Percentiles rank a stretch among this genome's conserved stretches.
These are phyloP conservation scores for Tylopilus sp. DNA, from an alignment of 1,284 basidiomycete species.

Conservation along the genomic window DNA sequence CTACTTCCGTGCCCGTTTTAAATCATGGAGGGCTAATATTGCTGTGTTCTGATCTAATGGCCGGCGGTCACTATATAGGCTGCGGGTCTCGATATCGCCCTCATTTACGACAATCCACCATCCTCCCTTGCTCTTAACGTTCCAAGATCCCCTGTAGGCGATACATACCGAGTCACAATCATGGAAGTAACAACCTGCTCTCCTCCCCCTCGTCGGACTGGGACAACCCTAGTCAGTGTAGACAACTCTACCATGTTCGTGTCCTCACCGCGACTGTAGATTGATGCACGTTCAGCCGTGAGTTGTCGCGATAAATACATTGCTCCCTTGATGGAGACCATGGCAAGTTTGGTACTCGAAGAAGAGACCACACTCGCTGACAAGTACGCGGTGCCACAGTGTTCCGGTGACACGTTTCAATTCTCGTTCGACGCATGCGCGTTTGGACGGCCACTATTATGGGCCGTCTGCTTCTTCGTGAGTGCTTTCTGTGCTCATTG, in stretches of 20 bases:
- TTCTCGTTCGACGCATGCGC: background rate
- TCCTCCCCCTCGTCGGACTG: slow-evolving; percentile 1
- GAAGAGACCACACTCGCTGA: background rate
- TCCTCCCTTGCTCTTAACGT: background rate
- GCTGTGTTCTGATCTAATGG: slow-evolving; percentile 25
- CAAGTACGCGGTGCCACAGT: slow-evolving; percentile 2
- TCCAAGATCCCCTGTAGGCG: background rate
- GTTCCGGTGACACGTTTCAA: slow-evolving; percentile 3
- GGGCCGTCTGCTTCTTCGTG: slow-evolving; percentile 24
- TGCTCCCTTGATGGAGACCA: slow-evolving; percentile 2
- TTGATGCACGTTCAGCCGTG: slow-evolving; percentile 1
- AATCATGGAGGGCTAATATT: background rate
- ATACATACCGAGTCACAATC: background rate
- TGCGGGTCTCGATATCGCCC: background rate
- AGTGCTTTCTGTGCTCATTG: background rate
- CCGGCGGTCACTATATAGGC: slow-evolving; percentile 24
- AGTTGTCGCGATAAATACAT: slow-evolving; percentile 4
- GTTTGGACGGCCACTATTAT: slow-evolving; percentile 11
- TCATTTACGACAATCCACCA: slow-evolving; percentile 2
- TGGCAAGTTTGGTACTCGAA: slow-evolving; percentile 2
- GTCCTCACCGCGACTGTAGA: slow-evolving; percentile 8
- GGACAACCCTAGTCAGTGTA: slow-evolving; percentile 16
- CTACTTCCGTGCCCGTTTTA: slow-evolving; percentile 7
- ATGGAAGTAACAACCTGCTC: slow-evolving; percentile 13
- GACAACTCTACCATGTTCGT: background rate